Conservation (phyloP, 2,329 filamentous ascomycete genomes). For the Nemania abortiva region DNA sequence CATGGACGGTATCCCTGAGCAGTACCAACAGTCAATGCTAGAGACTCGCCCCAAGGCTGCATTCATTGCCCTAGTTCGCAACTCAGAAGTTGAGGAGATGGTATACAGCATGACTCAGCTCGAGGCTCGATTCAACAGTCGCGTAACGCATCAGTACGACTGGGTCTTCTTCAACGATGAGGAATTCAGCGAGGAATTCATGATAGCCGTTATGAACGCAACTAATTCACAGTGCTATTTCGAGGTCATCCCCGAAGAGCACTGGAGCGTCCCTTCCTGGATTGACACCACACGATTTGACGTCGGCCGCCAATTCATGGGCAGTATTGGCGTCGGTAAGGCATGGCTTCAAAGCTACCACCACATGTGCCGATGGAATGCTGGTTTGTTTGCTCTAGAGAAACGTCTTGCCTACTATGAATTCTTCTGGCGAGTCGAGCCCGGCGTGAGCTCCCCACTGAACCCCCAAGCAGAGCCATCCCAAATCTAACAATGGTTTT, state of each 20-base stretch:
- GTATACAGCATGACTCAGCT: conserved; percentile 78
- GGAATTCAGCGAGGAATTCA: conserved; percentile 83
- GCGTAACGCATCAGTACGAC: conserved; percentile 79
- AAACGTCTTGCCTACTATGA: conserved; percentile 72
- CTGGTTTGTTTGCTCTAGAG: conserved; percentile 84
- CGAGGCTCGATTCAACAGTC: conserved; percentile 82
- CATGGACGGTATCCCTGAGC: conserved; percentile 35
- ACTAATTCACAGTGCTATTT: conserved; percentile 80
- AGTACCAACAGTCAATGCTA: conserved; percentile 38
- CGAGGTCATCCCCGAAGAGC: conserved; percentile 78
- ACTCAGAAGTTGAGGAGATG: conserved; percentile 76
- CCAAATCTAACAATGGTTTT: conserved; percentile 37
- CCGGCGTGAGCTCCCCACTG: conserved; percentile 61
- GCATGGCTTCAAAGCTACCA: conserved; percentile 75
- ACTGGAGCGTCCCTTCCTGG: conserved; percentile 81
- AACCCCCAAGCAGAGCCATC: neutral
- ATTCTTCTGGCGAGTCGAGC: conserved; percentile 72
- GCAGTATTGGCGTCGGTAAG: conserved; percentile 75
- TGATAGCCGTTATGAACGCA: conserved; percentile 71
- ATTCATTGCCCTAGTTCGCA: conserved; percentile 77
- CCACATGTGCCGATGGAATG: conserved; percentile 86
- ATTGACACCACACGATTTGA: conserved; percentile 75
- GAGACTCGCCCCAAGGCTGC: conserved; percentile 53
- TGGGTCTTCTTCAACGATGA: conserved; percentile 91
- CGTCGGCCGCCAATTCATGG: conserved; percentile 72